phyloP scores from a whole-genome alignment of 139 green algal species.

The Chlorella sorokiniana region DNA sequence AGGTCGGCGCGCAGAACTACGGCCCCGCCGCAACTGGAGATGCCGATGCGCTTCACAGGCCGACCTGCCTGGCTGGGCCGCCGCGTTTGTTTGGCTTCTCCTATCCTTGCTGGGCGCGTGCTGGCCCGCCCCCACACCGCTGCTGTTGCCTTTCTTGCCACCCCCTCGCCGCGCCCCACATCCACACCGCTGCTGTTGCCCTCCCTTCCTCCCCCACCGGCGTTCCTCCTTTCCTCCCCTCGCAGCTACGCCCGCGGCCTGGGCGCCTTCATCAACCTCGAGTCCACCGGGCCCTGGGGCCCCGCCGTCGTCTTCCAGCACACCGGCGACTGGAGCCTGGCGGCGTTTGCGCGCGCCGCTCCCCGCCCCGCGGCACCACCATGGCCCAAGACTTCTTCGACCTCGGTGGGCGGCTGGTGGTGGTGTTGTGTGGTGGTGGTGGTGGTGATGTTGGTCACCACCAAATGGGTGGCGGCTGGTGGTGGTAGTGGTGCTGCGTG shows the following conservation, averaged over 20 bases:
- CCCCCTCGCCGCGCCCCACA: too few species aligned
- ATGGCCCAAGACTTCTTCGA: constrained; percentile 70
- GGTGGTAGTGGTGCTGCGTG: too few species aligned
- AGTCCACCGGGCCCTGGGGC: constrained; percentile 71
- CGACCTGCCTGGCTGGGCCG: too few species aligned
- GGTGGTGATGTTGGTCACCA: too few species aligned
- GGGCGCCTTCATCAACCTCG: constrained; percentile 80
- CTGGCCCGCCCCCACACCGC: too few species aligned
- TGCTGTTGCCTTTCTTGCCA: too few species aligned
- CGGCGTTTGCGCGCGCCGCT: constrained; percentile 45
- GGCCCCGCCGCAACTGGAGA: too few species aligned
- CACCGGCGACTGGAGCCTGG: constrained; percentile 49
- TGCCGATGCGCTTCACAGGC: too few species aligned
- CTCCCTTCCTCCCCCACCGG: not conserved
- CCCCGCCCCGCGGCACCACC: constrained; percentile 56
- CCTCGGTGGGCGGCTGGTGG: constrained; percentile 17
- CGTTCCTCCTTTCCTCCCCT: not conserved
- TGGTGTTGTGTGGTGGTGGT: not conserved
- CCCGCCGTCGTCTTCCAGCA: constrained; percentile 79
- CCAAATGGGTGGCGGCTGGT: too few species aligned
- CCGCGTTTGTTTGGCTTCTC: too few species aligned
- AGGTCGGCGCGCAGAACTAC: not conserved
- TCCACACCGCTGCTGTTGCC: not conserved
- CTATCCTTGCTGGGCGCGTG: too few species aligned
- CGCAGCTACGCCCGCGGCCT: constrained; percentile 34